Evolutionary conservation across 805 yeast genomes (phyloP), one percentile per base, ranked within the genome.

Genomic region (Candida schatavii): DNA sequence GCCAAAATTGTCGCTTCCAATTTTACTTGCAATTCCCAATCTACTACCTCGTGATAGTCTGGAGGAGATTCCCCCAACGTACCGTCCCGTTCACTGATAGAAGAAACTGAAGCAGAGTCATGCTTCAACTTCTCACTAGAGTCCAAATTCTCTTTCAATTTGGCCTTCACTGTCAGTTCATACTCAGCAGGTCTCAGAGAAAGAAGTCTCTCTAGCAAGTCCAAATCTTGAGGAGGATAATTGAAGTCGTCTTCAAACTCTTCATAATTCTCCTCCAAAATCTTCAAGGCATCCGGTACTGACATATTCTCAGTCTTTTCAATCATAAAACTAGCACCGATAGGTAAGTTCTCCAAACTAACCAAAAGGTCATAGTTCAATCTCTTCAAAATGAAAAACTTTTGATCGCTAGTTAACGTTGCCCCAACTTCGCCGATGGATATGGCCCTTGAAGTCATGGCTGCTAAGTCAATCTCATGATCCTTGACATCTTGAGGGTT

Each of bases 181-280:
- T n/a, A n/a, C n/a, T n/a, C n/a, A n/a, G n/a, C n/a, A n/a, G n/a
- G n/a, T n/a, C n/a, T n/a, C n/a, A 21, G 7, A 11, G 41, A 39
- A 15, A 57, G 48, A 35, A 56, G 45, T 3, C 34, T 41, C 25
- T 48, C 35, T 34, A 74, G 57, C 38, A 64, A 62, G 4, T 56
- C 58, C 47, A 64, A 64, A 33, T 68, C 70, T 2, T 51, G 55
- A 2, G 42, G 46, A 9, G 75, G 71, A 44, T 77, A 64, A 50
- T 75, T 77, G 26, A 70, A 69, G 52, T 79, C 84, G 39, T 65
- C 72, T 4, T 51, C 50, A 47, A 76, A 80, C 15, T 70, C 65
- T 1, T 49, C 63, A 3, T 70, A 45, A 3, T 74, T 69, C n/a
- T 62, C 58, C 22, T 56, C 50, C 35, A 80, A 53, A 30, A 75